A percentile compares a stretch with the other conserved stretches of the same genome.
Conservation (phyloP, 2,329 filamentous ascomycete genomes). For the Venturia asperata region DNA sequence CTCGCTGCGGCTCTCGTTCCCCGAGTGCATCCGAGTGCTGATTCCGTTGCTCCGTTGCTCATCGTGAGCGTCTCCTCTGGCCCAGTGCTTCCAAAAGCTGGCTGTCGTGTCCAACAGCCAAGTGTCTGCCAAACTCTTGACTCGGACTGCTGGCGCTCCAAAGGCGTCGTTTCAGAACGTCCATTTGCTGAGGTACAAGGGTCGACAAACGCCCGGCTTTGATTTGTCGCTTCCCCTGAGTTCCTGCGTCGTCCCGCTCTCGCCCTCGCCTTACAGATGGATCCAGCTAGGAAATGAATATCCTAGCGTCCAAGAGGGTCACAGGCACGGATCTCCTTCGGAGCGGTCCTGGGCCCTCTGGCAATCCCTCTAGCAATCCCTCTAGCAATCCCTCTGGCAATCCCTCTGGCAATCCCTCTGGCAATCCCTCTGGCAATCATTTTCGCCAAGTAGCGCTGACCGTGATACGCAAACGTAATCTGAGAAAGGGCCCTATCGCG, state of each 20-base stretch:
- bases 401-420: not conserved
- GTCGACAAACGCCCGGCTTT: not conserved
- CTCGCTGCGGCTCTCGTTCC: not conserved
- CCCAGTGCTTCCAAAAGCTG: not conserved
- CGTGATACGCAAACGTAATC: conserved; percentile 6
- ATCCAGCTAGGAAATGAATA: not conserved
- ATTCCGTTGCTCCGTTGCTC: not conserved
- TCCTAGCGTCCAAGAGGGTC: not conserved
- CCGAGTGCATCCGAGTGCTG: not conserved
- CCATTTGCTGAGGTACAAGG: not conserved
- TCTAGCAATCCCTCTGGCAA: not conserved
- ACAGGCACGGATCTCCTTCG: no score
- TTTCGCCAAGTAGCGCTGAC: conserved; percentile 3
- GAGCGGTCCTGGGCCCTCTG: not conserved
- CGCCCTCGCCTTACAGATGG: conserved; percentile 11
- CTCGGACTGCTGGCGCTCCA: not conserved
- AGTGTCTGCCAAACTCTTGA: not conserved
- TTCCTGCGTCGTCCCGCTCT: not conserved
- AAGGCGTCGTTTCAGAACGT: not conserved
- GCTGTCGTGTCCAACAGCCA: conserved; percentile 1
- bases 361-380: no score
- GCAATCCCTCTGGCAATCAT: no score
- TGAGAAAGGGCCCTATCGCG: not conserved
- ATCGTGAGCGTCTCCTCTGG: not conserved
- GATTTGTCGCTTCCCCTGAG: conserved; percentile 4